A percentile compares a stretch with the other conserved stretches of the same genome.
phyloP scores from a whole-genome alignment of 2,329 filamentous ascomycete genomes.

The Setomelanomma holmii region DNA sequence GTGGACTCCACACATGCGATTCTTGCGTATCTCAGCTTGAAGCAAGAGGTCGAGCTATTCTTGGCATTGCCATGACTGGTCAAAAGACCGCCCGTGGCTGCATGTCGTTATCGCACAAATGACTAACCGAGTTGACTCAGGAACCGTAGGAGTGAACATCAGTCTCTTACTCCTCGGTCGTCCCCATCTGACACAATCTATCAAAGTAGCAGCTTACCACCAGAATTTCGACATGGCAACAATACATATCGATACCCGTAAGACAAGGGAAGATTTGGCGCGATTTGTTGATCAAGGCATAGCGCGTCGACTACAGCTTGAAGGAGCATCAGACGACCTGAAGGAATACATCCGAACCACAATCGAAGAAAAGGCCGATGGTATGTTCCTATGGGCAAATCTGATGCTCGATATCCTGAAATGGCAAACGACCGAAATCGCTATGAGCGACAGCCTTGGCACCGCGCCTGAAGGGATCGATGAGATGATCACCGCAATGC shows the following conservation, averaged over 20 bases:
- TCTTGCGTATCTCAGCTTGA: no score
- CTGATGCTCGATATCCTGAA: constrained; percentile 2
- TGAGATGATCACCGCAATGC: neutral
- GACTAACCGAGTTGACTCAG: neutral
- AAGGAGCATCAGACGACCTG: neutral
- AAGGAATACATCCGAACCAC: neutral
- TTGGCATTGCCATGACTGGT: no score
- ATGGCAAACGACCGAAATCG: neutral
- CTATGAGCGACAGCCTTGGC: neutral
- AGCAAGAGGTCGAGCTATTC: no score
- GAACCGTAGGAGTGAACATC: neutral
- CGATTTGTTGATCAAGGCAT: neutral
- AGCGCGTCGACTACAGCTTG: neutral
- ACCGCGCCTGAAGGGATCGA: neutral
- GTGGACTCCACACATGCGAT: no score
- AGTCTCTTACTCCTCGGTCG: neutral
- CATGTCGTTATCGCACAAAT: neutral
- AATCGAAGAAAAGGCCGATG: constrained; percentile 1
- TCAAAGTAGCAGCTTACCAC: neutral
- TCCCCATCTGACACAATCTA: neutral
- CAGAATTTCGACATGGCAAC: neutral
- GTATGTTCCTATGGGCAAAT: constrained; percentile 3
- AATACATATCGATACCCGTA: neutral
- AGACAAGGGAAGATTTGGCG: neutral
- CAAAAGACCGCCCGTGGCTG: neutral